A percentile compares a stretch with the other conserved stretches of the same genome.
Conservation (phyloP, 1,284 basidiomycete genomes). For the Anthracocystis panici-leucophaei region DNA sequence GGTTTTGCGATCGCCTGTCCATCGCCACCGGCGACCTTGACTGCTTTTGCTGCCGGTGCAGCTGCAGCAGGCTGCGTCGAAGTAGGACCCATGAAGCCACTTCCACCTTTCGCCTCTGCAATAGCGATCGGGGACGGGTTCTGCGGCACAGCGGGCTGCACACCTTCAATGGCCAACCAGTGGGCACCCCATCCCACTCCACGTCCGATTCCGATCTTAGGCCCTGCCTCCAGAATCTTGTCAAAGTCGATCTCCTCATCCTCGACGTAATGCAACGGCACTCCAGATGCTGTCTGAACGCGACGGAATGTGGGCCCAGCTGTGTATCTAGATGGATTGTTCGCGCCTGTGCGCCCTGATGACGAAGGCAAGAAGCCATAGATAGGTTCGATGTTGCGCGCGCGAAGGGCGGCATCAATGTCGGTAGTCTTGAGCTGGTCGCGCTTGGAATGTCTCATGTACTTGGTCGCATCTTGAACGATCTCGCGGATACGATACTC, state of each 20-base stretch:
- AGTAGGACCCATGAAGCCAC: constrained; percentile 39
- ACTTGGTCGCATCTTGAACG: constrained; percentile 94
- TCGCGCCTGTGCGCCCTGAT: constrained; percentile 37
- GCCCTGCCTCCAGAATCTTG: constrained; percentile 60
- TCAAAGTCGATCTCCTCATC: constrained; percentile 99
- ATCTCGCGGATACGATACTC: constrained; percentile 96
- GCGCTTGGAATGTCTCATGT: constrained; percentile 92
- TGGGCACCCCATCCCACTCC: constrained; percentile 73
- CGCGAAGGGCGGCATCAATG: constrained; percentile 91
- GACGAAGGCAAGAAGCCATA: constrained; percentile 60
- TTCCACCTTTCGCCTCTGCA: constrained; percentile 34
- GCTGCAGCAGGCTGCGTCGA: constrained; percentile 56
- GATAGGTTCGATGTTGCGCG: constrained; percentile 85
- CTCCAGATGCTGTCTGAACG: constrained; percentile 69
- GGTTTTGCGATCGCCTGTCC: constrained; percentile 62
- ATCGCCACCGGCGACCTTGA: constrained; percentile 47
- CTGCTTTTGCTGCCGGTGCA: constrained; percentile 64
- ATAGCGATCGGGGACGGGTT: constrained; percentile 79
- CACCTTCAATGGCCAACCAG: constrained; percentile 97
- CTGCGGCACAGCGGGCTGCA: constrained; percentile 95
- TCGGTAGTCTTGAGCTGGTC: constrained; percentile 88
- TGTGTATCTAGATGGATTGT: constrained; percentile 33
- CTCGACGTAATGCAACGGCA: constrained; percentile 84
- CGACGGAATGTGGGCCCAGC: constrained; percentile 67
- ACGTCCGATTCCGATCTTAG: constrained; percentile 59